Percentiles rank a stretch among this genome's conserved stretches.
Conservation (phyloP, 345 rosid genomes). For the Moricandia arvensis region DNA sequence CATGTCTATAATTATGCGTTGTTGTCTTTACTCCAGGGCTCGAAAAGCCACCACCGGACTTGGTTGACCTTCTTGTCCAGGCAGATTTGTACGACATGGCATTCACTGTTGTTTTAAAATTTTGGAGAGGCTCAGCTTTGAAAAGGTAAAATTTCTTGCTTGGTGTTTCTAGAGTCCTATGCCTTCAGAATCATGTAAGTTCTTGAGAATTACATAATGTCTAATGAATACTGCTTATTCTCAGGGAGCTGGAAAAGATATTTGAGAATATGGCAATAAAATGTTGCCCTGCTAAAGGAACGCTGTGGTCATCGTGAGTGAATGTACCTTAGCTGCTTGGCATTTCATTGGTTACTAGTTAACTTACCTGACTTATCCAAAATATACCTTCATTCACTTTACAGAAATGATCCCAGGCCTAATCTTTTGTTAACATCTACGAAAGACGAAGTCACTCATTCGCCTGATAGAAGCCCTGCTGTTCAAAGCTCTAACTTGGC, state of each 20-base stretch:
- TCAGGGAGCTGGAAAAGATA: conserved; percentile 83
- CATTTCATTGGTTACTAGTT: conserved; percentile 21
- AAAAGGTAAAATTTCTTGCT: conserved; percentile 53
- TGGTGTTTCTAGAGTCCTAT: conserved; percentile 1
- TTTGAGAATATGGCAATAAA: conserved; percentile 73
- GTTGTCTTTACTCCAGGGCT: conserved; percentile 44
- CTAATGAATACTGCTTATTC: conserved; percentile 21
- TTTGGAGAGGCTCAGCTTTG: conserved; percentile 73
- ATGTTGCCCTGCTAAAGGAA: conserved; percentile 71
- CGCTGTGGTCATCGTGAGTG: conserved; percentile 35
- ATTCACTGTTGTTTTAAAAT: conserved; percentile 71
- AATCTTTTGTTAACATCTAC: conserved; percentile 62
- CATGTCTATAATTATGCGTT: conserved; percentile 12
- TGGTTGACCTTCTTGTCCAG: conserved; percentile 79
- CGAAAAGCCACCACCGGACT: conserved; percentile 55
- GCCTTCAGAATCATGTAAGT: conserved; percentile 12
- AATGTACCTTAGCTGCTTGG: conserved; percentile 11
- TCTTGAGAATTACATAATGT: conserved; percentile 9
- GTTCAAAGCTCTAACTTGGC: conserved; percentile 48
- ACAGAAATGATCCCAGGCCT: conserved; percentile 48
- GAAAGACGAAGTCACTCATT: conserved; percentile 53
- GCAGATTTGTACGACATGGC: conserved; percentile 79
- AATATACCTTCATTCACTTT: conserved; percentile 8
- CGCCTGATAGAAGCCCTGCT: conserved; percentile 49
- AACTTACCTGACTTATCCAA: background rate